phyloP scores from a whole-genome alignment of 768 basidiomycete species.

The Boletus pseudo-olivaceus region DNA sequence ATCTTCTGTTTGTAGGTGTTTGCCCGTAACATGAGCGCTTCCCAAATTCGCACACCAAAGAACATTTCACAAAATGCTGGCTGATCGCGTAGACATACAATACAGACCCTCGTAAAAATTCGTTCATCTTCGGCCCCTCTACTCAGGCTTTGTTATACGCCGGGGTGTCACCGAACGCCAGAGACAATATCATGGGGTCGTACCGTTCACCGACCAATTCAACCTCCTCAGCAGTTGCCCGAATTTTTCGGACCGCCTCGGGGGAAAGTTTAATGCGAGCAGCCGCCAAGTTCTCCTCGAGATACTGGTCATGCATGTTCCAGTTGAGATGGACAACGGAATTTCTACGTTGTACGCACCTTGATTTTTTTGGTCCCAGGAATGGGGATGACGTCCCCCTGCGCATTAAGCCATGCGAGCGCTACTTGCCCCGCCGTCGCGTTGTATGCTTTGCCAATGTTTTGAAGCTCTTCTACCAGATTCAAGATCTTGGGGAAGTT shows the following conservation, averaged over 20 bases:
- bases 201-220: constrained; percentile 27
- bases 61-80: no score
- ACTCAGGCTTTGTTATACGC: background rate
- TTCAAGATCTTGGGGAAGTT: constrained; percentile 46
- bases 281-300: constrained; percentile 44
- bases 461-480: constrained; percentile 32
- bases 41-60: no score
- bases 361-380: constrained; percentile 38
- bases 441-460: constrained; percentile 32
- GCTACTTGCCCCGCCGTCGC: constrained; percentile 39
- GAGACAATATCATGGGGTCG: constrained; percentile 3
- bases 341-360: constrained; percentile 8
- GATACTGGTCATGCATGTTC: constrained; percentile 26
- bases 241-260: constrained; percentile 38
- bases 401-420: constrained; percentile 40
- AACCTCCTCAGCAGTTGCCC: constrained; percentile 34
- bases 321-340: background rate
- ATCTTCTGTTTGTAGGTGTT: no score
- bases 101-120: no score
- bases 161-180: constrained; percentile 23
- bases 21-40: no score
- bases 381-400: constrained; percentile 40
- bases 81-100: no score
- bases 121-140: no score
- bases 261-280: constrained; percentile 31